Percentiles rank a stretch among this genome's conserved stretches.
These are phyloP conservation scores for Mortierella sp. DNA, from an alignment of 371 early-diverging fungal species.

Conservation along the genomic window DNA sequence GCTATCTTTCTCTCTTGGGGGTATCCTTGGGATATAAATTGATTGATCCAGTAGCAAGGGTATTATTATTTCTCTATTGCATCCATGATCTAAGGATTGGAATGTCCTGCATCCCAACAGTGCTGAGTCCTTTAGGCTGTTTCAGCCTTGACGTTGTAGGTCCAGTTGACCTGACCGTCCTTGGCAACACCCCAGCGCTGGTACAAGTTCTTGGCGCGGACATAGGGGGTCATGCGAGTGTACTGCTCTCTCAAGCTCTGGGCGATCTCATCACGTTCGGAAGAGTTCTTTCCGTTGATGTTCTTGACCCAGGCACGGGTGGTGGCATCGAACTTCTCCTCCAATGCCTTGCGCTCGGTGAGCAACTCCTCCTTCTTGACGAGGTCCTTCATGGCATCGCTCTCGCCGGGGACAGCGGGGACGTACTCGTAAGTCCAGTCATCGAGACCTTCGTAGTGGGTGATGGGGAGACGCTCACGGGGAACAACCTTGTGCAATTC, in stretches of 20 bases:
- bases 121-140: not conserved
- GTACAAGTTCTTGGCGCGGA: slow-evolving; percentile 57
- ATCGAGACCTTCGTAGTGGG: slow-evolving; percentile 55
- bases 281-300: slow-evolving; percentile 43
- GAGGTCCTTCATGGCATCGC: slow-evolving; percentile 38
- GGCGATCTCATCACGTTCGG: slow-evolving; percentile 52
- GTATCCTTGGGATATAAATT: slow-evolving; percentile 9
- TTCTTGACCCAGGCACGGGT: slow-evolving; percentile 54
- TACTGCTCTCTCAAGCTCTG: slow-evolving; percentile 46
- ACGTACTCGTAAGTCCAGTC: slow-evolving; percentile 55
- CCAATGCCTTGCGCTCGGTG: slow-evolving; percentile 36
- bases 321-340: slow-evolving; percentile 31
- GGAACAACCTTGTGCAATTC: slow-evolving; percentile 63
- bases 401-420: slow-evolving; percentile 38
- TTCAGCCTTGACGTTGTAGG: slow-evolving; percentile 56
- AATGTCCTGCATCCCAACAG: slow-evolving; percentile 15
- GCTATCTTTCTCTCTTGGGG: slow-evolving; percentile 9
- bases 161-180: slow-evolving; percentile 52
- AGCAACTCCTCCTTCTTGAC: slow-evolving; percentile 44
- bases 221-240: slow-evolving; percentile 55
- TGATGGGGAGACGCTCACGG: slow-evolving; percentile 54
- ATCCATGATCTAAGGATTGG: slow-evolving; percentile 3
- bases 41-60: slow-evolving; percentile 1
- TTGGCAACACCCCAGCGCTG: slow-evolving; percentile 56
- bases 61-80: not conserved